Evolutionary conservation across 2,329 filamentous ascomycete species (phyloP), one percentile per base, ranked within the genome.

Genomic region (Dactylellina drechsleri): DNA sequence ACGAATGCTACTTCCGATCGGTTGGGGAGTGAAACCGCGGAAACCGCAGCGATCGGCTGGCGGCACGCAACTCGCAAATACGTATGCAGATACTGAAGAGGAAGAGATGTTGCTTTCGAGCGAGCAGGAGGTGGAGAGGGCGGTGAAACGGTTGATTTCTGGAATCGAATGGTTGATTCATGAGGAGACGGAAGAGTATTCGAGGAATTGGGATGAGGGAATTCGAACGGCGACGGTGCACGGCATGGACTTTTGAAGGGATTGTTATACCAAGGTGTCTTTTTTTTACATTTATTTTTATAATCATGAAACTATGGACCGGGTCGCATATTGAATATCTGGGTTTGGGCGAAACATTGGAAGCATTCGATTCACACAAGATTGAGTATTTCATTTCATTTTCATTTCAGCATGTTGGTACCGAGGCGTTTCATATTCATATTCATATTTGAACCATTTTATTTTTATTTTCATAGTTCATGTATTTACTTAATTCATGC

Each of bases 1-100:
- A 20, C 80, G 83, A 58, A 78, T 84, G 62, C 80, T 84, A 12
- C 76, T 84, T 56, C 83, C 83, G 0, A 82, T 84, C 74, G 83
- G 83, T 1, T 84, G 83, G 83, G 83, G 83, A 13, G 82, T 81
- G 26, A 78, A 67, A 54, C 66, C 66, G 8, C 53, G 52, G 47
- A 61, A 43, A n/a, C 61, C 45, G 36, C 47, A 59, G 18, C 56
- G 50, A 12, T 16, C 43, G 20, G 28, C 18, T 3, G 43, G 58
- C 12, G 47, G 41, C 23, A 2, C 28, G 20, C 41, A 43, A 16
- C 20, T 74, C 10, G 43, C 70, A 13, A 74, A 62, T 49, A 61
- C 70, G 2, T 74, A 74, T 49, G 62, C 70, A n/a, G 62, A 67
- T 16, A 62, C 50, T n/a, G 68, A 73, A 36, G 70, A 74, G 31